phyloP scores from a whole-genome alignment of 441 rosid species.

The Eugenia klotzschiana region DNA sequence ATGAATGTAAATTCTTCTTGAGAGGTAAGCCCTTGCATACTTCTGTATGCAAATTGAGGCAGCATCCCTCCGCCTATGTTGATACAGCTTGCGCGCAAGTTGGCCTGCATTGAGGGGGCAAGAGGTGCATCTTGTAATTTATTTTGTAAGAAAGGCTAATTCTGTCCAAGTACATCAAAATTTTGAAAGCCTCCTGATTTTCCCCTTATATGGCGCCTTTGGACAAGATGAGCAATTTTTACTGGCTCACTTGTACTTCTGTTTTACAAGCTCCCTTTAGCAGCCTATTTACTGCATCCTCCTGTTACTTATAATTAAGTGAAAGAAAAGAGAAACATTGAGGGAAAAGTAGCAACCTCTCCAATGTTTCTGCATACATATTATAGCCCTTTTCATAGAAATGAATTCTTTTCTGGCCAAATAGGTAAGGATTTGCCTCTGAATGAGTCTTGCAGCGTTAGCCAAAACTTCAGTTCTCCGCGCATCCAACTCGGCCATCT shows the following conservation, averaged over 20 bases:
- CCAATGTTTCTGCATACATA: conserved; percentile 12
- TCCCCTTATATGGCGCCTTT: not conserved
- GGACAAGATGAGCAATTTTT: not conserved
- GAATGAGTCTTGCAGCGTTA: conserved; percentile 28
- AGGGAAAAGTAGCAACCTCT: conserved; percentile 11
- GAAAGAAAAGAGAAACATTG: not conserved
- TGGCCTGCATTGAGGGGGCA: conserved; percentile 18
- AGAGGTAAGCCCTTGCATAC: conserved; percentile 24
- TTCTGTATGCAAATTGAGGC: conserved; percentile 43
- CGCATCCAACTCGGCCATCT: conserved; percentile 53
- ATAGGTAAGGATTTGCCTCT: conserved; percentile 30
- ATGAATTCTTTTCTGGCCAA: conserved; percentile 26
- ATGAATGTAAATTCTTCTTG: conserved; percentile 23
- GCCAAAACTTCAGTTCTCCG: conserved; percentile 33
- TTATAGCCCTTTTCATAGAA: conserved; percentile 22
- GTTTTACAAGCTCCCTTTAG: not conserved
- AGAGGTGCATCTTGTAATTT: not conserved
- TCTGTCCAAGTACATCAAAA: not conserved
- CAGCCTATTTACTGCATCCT: not conserved
- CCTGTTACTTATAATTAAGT: not conserved
- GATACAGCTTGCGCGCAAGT: conserved; percentile 47
- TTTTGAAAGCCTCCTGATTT: not conserved
- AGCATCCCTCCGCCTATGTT: conserved; percentile 39
- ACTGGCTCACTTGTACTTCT: not conserved
- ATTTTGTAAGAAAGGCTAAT: not conserved